Percentiles rank a stretch among this genome's conserved stretches.
phyloP scores from a whole-genome alignment of 805 yeast species.

The Metschnikowia borealis region DNA sequence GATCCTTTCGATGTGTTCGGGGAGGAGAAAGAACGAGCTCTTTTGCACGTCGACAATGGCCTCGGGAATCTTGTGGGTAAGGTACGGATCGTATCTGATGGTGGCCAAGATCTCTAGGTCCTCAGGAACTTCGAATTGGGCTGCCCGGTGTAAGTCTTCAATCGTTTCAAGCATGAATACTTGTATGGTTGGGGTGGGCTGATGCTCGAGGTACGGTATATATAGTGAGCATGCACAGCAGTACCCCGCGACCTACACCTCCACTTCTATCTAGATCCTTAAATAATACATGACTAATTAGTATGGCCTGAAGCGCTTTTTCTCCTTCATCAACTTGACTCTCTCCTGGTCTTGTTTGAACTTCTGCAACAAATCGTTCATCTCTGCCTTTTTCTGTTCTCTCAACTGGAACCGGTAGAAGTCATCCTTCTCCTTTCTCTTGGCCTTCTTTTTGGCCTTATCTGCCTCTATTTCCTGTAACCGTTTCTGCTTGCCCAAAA shows the following conservation, averaged over 20 bases:
- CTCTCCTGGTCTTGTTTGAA: slow-evolving; percentile 90
- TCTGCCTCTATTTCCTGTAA: slow-evolving; percentile 36
- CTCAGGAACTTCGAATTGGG: slow-evolving; percentile 6
- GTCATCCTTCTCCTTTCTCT: slow-evolving; percentile 78
- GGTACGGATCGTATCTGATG: slow-evolving; percentile 67
- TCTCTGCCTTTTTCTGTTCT: slow-evolving; percentile 86
- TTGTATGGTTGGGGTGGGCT: neutral
- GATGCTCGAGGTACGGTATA: neutral
- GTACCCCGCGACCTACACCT: slow-evolving; percentile 1
- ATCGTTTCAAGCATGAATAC: slow-evolving; percentile 1
- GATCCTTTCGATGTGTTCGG: slow-evolving; percentile 61
- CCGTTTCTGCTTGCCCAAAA: slow-evolving; percentile 51
- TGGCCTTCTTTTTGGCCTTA: slow-evolving; percentile 47
- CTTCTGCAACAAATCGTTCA: slow-evolving; percentile 78
- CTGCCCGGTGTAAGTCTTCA: slow-evolving; percentile 3
- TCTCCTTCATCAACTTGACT: slow-evolving; percentile 72
- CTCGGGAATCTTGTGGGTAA: slow-evolving; percentile 29
- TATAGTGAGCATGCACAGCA: neutral
- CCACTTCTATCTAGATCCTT: neutral
- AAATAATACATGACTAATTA: slow-evolving; percentile 20
- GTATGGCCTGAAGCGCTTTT: slow-evolving; percentile 82
- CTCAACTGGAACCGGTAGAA: slow-evolving; percentile 96
- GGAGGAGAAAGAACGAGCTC: slow-evolving; percentile 54
- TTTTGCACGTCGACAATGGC: slow-evolving; percentile 22
- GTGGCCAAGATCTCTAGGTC: slow-evolving; percentile 59